These are phyloP conservation scores for Arabidopsis arenosa DNA, from an alignment of 345 rosid genomes.

Conservation along the genomic window DNA sequence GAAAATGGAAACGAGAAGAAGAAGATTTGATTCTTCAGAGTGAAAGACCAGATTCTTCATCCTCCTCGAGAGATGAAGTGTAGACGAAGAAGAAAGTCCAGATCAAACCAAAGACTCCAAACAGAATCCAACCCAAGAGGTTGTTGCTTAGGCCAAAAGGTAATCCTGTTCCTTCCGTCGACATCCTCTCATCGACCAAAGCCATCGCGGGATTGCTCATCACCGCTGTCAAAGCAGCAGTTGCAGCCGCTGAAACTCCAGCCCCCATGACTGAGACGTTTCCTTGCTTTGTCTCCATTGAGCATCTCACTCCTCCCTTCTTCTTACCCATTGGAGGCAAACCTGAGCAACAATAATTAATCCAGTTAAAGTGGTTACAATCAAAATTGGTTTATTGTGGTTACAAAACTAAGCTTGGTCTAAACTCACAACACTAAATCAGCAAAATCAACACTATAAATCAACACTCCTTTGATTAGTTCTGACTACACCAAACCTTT, in stretches of 20 bases:
- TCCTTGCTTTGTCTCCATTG: slow-evolving; percentile 49
- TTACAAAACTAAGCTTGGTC: background rate
- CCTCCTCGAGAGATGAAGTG: slow-evolving; percentile 69
- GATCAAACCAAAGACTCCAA: slow-evolving; percentile 83
- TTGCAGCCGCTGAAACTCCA: slow-evolving; percentile 54
- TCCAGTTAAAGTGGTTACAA: background rate
- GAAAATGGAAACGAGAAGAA: slow-evolving; percentile 11
- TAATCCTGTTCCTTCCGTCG: slow-evolving; percentile 92
- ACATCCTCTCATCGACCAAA: slow-evolving; percentile 88
- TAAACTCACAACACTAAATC: slow-evolving; percentile 8
- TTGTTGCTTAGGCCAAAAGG: slow-evolving; percentile 96
- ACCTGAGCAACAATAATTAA: slow-evolving; percentile 49
- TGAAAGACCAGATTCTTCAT: slow-evolving; percentile 91
- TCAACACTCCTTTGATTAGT: background rate
- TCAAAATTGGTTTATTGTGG: background rate
- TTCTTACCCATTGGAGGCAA: slow-evolving; percentile 60
- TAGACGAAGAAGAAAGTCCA: slow-evolving; percentile 81
- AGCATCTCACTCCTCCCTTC: slow-evolving; percentile 67
- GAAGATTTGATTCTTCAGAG: slow-evolving; percentile 50
- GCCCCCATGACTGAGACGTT: slow-evolving; percentile 33
- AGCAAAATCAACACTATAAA: background rate
- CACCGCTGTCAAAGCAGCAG: slow-evolving; percentile 63
- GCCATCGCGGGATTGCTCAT: slow-evolving; percentile 80
- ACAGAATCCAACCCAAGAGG: slow-evolving; percentile 87
- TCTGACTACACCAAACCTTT: background rate